Evolutionary conservation across 192 early-diverging fungal genomes (phyloP), one percentile per base, ranked within the genome.

Genomic region (Entomortierella beljakovae): DNA sequence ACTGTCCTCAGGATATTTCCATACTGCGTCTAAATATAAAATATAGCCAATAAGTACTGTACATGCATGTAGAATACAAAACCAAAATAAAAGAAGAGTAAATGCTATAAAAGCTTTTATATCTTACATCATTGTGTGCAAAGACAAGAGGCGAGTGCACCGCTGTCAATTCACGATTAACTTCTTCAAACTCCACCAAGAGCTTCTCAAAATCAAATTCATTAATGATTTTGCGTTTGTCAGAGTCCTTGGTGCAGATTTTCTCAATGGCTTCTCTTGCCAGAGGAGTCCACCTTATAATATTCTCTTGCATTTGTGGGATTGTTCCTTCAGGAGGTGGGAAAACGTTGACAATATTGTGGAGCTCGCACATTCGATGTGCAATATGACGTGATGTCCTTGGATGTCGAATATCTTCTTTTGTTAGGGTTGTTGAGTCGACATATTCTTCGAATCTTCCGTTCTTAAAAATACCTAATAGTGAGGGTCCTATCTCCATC

Each of bases 371-470:
- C 74, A 97, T 75, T 0, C 90, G 85, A 10, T 82, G 74, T 13
- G 94, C 94, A 82, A 97, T 92, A 34, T 91, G 86, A 46, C 83
- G 71, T 38, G 92, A 93, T 28, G 84, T 90, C 10, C 77, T 64
- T 1, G 86, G 84, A 23, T 90, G 61, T 28, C 93, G 80, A 33
- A 97, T 86, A 37, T 95, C 93, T 3, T 85, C 71, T 54, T 84
- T 86, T 0, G 82, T 90, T 55, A 97, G 82, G 0, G 94, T 95
- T 0, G 77, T 83, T 28, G 91, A 92, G 35, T 92, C 89, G 2
- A 97, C 82, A 52, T 88, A 95, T 75, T 97, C 86, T 64, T 97
- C 95, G 64, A 97, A 83, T 9, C 95, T 83, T 34, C 95, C 95
- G 72, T 97, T 97, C 20, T 83, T 85, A 80, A 95, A 97, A 13